Base-by-base conservation (phyloP, 306 rosid species). In the Carpinus viminea region DNA sequence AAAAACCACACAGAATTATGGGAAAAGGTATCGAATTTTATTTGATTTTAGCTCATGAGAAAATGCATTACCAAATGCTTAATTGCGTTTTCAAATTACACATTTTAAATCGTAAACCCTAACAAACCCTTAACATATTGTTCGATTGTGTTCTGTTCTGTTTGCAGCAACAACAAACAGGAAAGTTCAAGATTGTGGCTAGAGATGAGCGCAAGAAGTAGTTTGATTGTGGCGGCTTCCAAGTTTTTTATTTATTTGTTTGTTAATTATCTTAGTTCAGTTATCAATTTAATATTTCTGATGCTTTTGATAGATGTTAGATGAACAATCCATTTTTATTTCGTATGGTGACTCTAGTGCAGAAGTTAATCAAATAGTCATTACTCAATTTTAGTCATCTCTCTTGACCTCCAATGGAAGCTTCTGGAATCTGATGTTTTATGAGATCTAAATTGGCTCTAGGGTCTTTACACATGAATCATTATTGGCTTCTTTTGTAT, bases 101-200 rank as follows among this genome's bases (percentile, higher is more conserved):
- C 5, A 38, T 38, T 38, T 38, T 3, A 38, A 38, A 38, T 38
- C 6, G 43, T 5, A 38, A 38, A 38, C 6, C 43, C 6, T 2
- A 38, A 38, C 43, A 5, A 5, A 38, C 4, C 43, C 48, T 48
- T 17, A 54, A 12, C 8, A 24, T 48, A 21, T 1, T 51, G 16
- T 48, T 54, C 72, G 10, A 91, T 7, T 75, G 50, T 64, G 34
- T 72, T 57, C 15, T 54, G 72, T 55, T 79, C 38, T 73, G 52
- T 48, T 82, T 87, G 93, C 90, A 95, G 98, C 92, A 92, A 90
- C 93, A 95, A 88, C 83, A 72, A 77, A 85, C 95, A 2, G 98
- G 98, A 24, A 95, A 91, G 79, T 95, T 83, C 88, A 92, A 85
- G 74, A 95, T 95, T 74, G 98, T 95, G 70, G 92, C 98, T 4